Percentiles rank a stretch among this genome's conserved stretches.
Evolutionary conservation across 108 stramenopile species (phyloP).

Genomic region (Nitzschia palea): DNA sequence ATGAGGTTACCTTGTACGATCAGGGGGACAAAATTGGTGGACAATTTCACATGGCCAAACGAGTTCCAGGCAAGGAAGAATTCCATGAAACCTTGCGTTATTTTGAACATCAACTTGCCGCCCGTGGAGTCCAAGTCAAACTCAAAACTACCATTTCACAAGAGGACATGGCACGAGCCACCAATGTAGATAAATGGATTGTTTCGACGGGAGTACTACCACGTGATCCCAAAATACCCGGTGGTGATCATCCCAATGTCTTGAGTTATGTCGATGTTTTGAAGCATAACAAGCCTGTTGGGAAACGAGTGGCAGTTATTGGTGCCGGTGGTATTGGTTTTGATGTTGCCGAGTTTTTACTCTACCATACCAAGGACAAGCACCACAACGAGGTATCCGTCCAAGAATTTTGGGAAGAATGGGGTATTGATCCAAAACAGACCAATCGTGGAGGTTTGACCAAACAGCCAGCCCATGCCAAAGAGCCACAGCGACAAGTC

Average conservation of each 20-base stretch:
- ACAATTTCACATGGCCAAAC: conserved; percentile 98
- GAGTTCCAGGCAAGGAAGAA: conserved; percentile 97
- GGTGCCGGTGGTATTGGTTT: conserved; percentile 99
- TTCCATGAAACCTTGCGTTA: conserved; percentile 89
- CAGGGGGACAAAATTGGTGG: conserved; percentile 78
- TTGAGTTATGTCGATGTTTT: conserved; percentile 95
- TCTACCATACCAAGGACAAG: conserved; percentile 67
- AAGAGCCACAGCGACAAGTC: conserved; percentile 60
- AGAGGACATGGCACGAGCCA: conserved; percentile 52
- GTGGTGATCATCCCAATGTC: conserved; percentile 86
- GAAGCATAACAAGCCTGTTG: conserved; percentile 73
- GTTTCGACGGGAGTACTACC: conserved; percentile 94
- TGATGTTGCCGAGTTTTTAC: conserved; percentile 93
- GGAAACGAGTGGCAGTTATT: conserved; percentile 90
- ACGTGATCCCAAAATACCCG: conserved; percentile 81
- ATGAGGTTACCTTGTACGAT: conserved; percentile 91
- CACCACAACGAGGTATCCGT: conserved; percentile 52
- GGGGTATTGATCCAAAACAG: conserved; percentile 87
- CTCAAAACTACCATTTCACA: conserved; percentile 52
- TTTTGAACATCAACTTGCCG: conserved; percentile 7
- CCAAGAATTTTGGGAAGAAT: conserved; percentile 86
- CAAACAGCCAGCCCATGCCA: background rate
- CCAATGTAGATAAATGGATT: conserved; percentile 82
- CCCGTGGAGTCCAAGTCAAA: conserved; percentile 31
- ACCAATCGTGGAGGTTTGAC: conserved; percentile 61